Evolutionary conservation across 73 alveolate genomes (phyloP).

Genomic region (Paraurostyla sp.): DNA sequence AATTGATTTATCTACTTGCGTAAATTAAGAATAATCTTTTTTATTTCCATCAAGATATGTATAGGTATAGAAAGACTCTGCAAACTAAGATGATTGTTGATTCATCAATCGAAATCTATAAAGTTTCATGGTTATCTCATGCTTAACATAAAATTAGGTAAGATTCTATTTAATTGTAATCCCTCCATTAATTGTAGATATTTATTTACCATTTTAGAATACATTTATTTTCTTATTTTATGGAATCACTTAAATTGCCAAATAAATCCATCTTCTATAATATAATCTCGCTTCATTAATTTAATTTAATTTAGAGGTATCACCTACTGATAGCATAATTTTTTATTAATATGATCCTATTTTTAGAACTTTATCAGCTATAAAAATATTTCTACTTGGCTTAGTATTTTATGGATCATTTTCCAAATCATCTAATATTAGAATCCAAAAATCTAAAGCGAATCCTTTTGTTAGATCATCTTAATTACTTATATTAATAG

Average conservation of each 20-base stretch:
- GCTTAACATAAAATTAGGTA: not conserved
- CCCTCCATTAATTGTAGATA: not conserved
- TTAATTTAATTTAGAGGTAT: not conserved
- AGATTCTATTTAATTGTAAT: not conserved
- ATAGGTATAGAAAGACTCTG: not conserved
- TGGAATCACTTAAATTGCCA: not conserved
- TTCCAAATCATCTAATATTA: not conserved
- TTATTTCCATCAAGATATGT: not conserved
- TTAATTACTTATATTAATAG: not conserved
- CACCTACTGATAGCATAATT: not conserved
- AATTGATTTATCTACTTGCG: not conserved
- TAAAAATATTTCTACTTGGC: not conserved
- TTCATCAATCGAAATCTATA: not conserved
- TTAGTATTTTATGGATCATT: not conserved
- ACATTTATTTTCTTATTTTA: not conserved
- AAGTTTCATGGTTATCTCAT: not conserved
- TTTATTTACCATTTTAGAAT: not conserved
- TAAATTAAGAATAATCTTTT: no score
- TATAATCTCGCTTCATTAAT: not conserved
- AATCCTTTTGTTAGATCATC: not conserved
- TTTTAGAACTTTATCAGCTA: not conserved
- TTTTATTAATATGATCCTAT: not conserved
- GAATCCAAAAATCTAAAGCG: not conserved
- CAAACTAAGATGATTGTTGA: not conserved
- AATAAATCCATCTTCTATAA: not conserved